Evolutionary conservation across 208 protist genomes (phyloP), one percentile per base, ranked within the genome.

Genomic region (Novymonas esmeraldas): DNA sequence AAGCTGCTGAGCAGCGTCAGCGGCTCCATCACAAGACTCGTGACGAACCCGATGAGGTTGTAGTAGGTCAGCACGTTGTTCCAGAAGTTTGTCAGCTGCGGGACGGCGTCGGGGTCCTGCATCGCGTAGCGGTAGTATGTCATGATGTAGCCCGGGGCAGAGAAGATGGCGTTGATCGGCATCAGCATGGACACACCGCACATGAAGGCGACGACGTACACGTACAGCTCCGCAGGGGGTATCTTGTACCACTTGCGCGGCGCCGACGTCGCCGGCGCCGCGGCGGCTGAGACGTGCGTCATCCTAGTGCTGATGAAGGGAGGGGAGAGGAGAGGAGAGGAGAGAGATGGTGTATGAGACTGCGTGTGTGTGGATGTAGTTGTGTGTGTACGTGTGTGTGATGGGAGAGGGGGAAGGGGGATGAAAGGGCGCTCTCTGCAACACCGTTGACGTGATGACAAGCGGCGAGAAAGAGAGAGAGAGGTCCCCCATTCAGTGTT

Each of bases 161-260:
- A 89, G 64, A 96, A 91, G 63, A 95, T 74, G 33, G 84, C 72
- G 59, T 96, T 96, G 51, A 90, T 64, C 5, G 89, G 86, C 70
- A 95, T 87, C 28, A 98, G 60, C 68, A 90, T 84, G 20, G 85
- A 91, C 5, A 92, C 48, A 41, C 94, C 91, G 36, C 78, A 83
- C 41, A 95, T 41, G 44, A 95, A 59, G 13, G 88, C 72, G 13
- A 84, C 79, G 5, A 81, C 63, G 66, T 92, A 95, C 57, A 84
- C 68, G 46, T 76, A 89, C 9, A 77, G 58, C 62, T 85, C 76
- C 3, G 46, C 55, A 0, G 34, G 4, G 0, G 65, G 60, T 46
- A 76, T 69, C 10, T 39, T 24, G 22, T 69, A 62, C 68, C 68
- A 67, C 62, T 58, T 46, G 63, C 48, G 45, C 4, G 3, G n/a